Evolutionary conservation across 192 early-diverging fungal genomes (phyloP).

Genomic region (Backusella circina): DNA sequence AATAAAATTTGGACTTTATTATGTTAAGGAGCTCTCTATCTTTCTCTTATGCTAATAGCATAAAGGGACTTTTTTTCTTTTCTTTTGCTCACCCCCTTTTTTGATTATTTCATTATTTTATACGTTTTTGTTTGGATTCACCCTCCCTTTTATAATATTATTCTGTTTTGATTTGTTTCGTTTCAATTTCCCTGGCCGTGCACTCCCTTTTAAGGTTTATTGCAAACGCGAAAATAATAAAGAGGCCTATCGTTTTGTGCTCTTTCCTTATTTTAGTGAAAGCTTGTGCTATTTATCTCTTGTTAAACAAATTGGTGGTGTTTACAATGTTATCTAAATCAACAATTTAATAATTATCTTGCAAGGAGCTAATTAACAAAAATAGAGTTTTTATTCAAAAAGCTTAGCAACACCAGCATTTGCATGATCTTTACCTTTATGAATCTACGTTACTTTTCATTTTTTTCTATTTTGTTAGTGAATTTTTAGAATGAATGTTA

Average conservation of each 20-base stretch:
- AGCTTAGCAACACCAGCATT: background rate
- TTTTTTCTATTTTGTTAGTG: background rate
- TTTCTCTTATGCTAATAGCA: background rate
- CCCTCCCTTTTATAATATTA: background rate
- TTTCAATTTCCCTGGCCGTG: background rate
- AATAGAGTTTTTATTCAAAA: background rate
- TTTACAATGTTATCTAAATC: constrained; percentile 8
- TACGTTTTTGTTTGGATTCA: background rate
- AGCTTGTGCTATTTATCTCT: background rate
- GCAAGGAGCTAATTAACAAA: background rate
- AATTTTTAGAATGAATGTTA: background rate
- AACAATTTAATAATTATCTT: background rate
- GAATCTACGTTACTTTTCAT: background rate
- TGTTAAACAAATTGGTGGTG: background rate
- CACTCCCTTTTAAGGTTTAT: background rate
- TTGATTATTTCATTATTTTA: background rate
- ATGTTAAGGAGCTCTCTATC: background rate
- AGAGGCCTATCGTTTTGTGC: background rate
- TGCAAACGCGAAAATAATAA: background rate
- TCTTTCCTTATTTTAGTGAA: background rate
- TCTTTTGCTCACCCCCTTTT: background rate
- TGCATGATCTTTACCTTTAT: background rate
- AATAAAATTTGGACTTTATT: background rate
- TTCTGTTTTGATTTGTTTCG: background rate
- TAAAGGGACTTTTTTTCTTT: background rate